phyloP scores from a whole-genome alignment of 306 rosid genomes.

The Glycine tomentella region DNA sequence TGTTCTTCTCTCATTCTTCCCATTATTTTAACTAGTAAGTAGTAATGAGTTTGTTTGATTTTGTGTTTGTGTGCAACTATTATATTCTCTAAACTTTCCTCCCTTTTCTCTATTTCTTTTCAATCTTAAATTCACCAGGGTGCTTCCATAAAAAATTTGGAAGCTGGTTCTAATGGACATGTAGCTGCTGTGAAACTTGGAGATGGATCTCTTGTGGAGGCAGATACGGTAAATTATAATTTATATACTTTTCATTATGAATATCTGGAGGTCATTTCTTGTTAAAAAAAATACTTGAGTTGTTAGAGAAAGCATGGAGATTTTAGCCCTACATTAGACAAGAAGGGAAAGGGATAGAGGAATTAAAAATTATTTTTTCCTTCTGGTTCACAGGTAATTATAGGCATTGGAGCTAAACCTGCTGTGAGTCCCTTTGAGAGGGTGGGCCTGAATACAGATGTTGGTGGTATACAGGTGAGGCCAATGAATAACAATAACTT shows the following conservation, averaged over 20 bases:
- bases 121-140: constrained; percentile 64
- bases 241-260: background rate
- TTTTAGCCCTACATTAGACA: constrained; percentile 18
- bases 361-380: constrained; percentile 36
- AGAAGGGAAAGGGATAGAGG: constrained; percentile 1
- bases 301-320: constrained; percentile 29
- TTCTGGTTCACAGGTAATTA: constrained; percentile 67
- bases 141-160: constrained; percentile 72
- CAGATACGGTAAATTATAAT: constrained; percentile 68
- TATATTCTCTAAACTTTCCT: constrained; percentile 8
- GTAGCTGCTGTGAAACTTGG: constrained; percentile 79
- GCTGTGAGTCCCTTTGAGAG: constrained; percentile 82
- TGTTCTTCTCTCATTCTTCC: constrained; percentile 41
- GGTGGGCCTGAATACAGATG: constrained; percentile 68
- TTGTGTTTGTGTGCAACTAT: background rate
- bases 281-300: constrained; percentile 25
- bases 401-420: constrained; percentile 94
- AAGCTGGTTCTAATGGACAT: constrained; percentile 74
- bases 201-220: constrained; percentile 84
- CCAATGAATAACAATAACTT: constrained; percentile 18
- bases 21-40: constrained; percentile 15
- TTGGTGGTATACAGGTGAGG: constrained; percentile 87
- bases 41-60: constrained; percentile 11
- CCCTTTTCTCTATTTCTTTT: constrained; percentile 29
- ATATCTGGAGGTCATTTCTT: constrained; percentile 17